A percentile compares a stretch with the other conserved stretches of the same genome.
Evolutionary conservation across 345 rosid genomes (phyloP).

Genomic region (Eucalyptus decipiens): DNA sequence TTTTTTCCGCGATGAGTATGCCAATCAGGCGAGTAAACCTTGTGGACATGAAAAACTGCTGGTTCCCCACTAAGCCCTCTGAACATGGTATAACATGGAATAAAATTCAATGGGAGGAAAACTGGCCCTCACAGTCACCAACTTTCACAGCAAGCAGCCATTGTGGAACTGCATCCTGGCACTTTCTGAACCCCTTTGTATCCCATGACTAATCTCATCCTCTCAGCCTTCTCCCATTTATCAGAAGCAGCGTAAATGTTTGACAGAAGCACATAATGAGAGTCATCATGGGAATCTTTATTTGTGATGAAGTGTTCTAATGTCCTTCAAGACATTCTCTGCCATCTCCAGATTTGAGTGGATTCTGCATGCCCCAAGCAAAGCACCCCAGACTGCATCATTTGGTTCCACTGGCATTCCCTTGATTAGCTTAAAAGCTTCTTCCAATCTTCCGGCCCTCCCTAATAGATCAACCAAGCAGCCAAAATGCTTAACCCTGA

Average conservation of each 20-base stretch:
- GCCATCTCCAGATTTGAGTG: slow-evolving; percentile 35
- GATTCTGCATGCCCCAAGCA: slow-evolving; percentile 66
- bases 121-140: neutral
- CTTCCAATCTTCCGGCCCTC: slow-evolving; percentile 51
- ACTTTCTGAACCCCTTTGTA: slow-evolving; percentile 33
- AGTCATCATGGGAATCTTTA: slow-evolving; percentile 12
- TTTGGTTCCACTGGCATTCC: slow-evolving; percentile 60
- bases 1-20: rapidly evolving
- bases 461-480: slow-evolving; percentile 72
- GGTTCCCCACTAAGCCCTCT: neutral
- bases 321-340: slow-evolving; percentile 30
- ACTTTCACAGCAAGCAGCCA: neutral
- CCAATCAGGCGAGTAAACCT: neutral
- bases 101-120: neutral
- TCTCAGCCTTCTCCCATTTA: slow-evolving; percentile 56
- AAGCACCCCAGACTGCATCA: slow-evolving; percentile 54
- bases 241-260: slow-evolving; percentile 59
- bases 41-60: neutral
- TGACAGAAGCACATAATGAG: slow-evolving; percentile 38
- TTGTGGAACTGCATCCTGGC: slow-evolving; percentile 44
- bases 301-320: neutral
- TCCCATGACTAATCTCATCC: slow-evolving; percentile 26
- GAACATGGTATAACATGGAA: neutral
- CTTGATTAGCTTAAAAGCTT: slow-evolving; percentile 46
- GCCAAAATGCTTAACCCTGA: slow-evolving; percentile 50